Conservation (phyloP, 108 stramenopile species). For the Licmophora abbreviata region DNA sequence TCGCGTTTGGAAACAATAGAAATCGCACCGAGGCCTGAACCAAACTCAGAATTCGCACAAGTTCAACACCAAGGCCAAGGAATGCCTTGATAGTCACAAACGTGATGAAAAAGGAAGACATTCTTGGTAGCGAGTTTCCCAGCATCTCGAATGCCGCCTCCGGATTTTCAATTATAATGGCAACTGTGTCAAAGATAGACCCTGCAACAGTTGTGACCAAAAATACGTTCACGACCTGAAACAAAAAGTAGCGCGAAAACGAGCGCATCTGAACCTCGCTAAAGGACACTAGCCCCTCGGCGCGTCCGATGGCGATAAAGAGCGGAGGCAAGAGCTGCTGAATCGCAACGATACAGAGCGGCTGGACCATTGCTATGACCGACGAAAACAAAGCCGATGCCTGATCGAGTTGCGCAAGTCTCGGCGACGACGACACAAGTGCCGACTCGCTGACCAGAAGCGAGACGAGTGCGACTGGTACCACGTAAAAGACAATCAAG, state of each 20-base stretch:
- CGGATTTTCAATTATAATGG: slow-evolving; percentile 75
- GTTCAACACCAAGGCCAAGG: slow-evolving; percentile 78
- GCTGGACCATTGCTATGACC: slow-evolving; percentile 78
- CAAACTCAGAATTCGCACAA: slow-evolving; percentile 62
- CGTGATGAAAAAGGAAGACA: slow-evolving; percentile 84
- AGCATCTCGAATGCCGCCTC: slow-evolving; percentile 81
- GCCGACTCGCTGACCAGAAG: slow-evolving; percentile 81
- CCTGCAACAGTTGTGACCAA: slow-evolving; percentile 89
- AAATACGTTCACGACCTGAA: slow-evolving; percentile 86
- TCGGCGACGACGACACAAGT: slow-evolving; percentile 64
- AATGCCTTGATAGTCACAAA: slow-evolving; percentile 87
- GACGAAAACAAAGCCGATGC: slow-evolving; percentile 74
- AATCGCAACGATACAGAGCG: slow-evolving; percentile 68
- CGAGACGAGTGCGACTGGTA: slow-evolving; percentile 78
- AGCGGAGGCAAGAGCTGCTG: slow-evolving; percentile 82
- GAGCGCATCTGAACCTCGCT: slow-evolving; percentile 81
- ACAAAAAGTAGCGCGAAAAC: slow-evolving; percentile 86
- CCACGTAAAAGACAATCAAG: slow-evolving; percentile 72
- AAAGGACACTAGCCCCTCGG: slow-evolving; percentile 76
- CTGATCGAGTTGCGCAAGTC: slow-evolving; percentile 68
- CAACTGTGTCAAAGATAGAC: slow-evolving; percentile 82
- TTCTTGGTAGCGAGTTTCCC: slow-evolving; percentile 80
- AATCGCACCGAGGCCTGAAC: slow-evolving; percentile 50
- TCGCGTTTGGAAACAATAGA: slow-evolving; percentile 68
- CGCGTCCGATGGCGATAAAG: slow-evolving; percentile 59